phyloP scores from a whole-genome alignment of 2,329 filamentous ascomycete species.

The Aspergillus texensis region DNA sequence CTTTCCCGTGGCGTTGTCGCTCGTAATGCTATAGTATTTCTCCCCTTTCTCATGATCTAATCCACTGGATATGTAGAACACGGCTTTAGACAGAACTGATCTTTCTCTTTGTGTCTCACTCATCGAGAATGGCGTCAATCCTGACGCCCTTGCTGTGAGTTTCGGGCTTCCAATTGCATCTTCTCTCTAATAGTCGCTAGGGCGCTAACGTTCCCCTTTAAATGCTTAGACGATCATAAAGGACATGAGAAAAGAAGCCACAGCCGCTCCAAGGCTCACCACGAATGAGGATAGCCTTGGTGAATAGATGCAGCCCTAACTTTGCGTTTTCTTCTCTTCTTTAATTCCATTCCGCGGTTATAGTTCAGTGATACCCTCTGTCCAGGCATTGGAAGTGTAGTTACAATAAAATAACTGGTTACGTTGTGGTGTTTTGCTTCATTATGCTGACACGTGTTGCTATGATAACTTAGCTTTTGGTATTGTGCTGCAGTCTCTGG shows the following conservation, averaged over 20 bases:
- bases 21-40: background rate
- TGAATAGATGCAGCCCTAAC: constrained; percentile 14
- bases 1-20: constrained; percentile 5
- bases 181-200: background rate
- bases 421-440: background rate
- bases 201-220: constrained; percentile 12
- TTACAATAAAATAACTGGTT: background rate
- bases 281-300: constrained; percentile 22
- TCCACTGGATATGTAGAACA: constrained; percentile 67
- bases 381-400: background rate
- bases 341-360: too few species aligned
- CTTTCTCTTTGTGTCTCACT: constrained; percentile 94
- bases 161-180: background rate
- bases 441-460: background rate
- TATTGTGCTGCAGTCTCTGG: constrained; percentile 20
- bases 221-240: constrained; percentile 47
- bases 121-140: constrained; percentile 96
- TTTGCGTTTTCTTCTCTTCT: background rate
- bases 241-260: constrained; percentile 47
- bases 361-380: background rate
- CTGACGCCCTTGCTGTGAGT: constrained; percentile 88
- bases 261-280: constrained; percentile 29
- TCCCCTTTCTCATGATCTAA: background rate
- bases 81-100: constrained; percentile 84
- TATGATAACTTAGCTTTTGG: background rate